Percentiles rank a stretch among this genome's conserved stretches.
phyloP scores from a whole-genome alignment of 179 eudicot species.

The Amaranthus tricolor region DNA sequence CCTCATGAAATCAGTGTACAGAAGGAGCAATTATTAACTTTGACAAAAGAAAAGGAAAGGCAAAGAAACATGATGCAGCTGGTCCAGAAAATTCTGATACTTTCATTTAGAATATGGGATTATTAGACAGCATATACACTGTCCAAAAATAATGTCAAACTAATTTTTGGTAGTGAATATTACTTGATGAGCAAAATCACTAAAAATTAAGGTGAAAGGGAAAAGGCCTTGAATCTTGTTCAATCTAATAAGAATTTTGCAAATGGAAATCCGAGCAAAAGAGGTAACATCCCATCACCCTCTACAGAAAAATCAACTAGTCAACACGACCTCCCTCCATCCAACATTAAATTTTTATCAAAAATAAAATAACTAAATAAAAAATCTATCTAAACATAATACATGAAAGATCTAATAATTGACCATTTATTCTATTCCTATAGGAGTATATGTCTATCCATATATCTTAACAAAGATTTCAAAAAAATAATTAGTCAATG shows the following conservation, averaged over 20 bases:
- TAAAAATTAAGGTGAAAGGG: not conserved
- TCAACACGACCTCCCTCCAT: not conserved
- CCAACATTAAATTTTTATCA: too few relatives aligned
- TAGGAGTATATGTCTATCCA: not conserved
- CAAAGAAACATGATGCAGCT: conserved; percentile 1
- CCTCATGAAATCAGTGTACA: not conserved
- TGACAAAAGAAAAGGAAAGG: not conserved
- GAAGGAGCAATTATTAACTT: not conserved
- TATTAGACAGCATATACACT: too few relatives aligned
- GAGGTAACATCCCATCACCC: not conserved
- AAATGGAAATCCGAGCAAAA: not conserved
- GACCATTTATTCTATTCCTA: not conserved
- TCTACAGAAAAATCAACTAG: not conserved
- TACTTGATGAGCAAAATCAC: too few relatives aligned
- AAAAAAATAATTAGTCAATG: not conserved
- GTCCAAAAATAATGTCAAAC: not conserved
- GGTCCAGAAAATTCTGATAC: too few relatives aligned
- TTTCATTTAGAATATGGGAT: too few relatives aligned
- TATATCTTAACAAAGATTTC: not conserved
- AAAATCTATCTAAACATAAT: not conserved
- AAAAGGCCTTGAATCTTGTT: not conserved
- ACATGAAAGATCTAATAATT: not conserved
- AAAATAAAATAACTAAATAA: not conserved
- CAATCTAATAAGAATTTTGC: not conserved
- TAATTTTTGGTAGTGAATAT: not conserved